These are phyloP conservation scores for Exophiala xenobiotica DNA, from an alignment of 2,329 filamentous ascomycete species.

Conservation along the genomic window DNA sequence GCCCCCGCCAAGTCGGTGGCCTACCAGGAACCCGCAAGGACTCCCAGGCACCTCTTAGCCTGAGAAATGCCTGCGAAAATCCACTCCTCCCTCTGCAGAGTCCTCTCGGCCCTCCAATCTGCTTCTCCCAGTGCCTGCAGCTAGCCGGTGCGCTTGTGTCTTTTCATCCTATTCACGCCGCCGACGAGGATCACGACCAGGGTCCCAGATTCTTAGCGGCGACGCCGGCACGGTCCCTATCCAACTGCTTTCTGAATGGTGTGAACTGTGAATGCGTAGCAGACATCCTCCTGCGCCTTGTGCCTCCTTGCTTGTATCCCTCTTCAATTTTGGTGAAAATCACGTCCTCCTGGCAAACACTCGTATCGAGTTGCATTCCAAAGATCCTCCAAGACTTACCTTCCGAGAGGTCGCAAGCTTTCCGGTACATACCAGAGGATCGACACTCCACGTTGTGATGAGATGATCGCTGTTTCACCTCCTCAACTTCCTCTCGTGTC, in stretches of 20 bases:
- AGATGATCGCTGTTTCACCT: conserved; percentile 5
- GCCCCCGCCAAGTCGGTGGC: background rate
- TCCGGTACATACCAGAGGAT: conserved; percentile 11
- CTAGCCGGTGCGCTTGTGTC: conserved; percentile 11
- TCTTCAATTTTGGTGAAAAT: conserved; percentile 20
- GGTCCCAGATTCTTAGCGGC: conserved; percentile 15
- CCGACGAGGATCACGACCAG: conserved; percentile 6
- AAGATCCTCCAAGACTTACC: conserved; percentile 18
- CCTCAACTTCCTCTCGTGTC: conserved; percentile 8
- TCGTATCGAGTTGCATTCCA: conserved; percentile 17
- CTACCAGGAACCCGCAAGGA: background rate
- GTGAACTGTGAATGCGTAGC: background rate
- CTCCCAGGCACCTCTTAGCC: background rate
- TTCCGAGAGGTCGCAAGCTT: conserved; percentile 16
- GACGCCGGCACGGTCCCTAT: conserved; percentile 22
- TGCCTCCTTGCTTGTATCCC: conserved; percentile 14
- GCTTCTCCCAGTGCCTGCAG: conserved; percentile 14
- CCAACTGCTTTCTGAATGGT: conserved; percentile 9
- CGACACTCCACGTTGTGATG: conserved; percentile 11
- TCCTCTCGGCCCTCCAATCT: background rate
- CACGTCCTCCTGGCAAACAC: conserved; percentile 15
- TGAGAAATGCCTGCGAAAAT: background rate
- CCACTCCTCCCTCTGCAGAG: background rate
- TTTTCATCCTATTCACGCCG: conserved; percentile 11
- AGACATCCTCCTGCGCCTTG: conserved; percentile 9